Percentiles rank a stretch among this genome's conserved stretches.
Evolutionary conservation across 2,329 filamentous ascomycete genomes (phyloP).

Genomic region (Keithomyces neogunnii): DNA sequence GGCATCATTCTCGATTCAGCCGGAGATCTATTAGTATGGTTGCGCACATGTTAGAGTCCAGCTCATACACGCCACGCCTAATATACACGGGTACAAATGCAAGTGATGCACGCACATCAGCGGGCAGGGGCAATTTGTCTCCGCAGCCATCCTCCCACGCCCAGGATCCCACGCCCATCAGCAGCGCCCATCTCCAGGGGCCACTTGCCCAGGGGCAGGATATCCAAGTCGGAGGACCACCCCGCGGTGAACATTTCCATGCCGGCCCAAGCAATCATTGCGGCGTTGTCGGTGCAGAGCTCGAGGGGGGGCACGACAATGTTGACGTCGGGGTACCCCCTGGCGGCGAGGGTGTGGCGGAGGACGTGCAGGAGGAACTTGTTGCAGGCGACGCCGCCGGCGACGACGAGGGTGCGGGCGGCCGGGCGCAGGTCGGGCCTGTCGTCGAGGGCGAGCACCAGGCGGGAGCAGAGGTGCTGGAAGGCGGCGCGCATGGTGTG

Average conservation of each 20-base stretch:
- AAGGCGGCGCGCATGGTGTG: constrained; percentile 75
- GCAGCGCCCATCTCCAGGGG: constrained; percentile 51
- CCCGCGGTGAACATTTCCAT: constrained; percentile 86
- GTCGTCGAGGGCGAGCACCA: constrained; percentile 56
- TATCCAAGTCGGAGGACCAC: constrained; percentile 53
- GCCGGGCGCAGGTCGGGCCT: constrained; percentile 17
- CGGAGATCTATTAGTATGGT: background rate
- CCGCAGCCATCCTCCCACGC: constrained; percentile 39
- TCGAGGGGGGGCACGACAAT: constrained; percentile 67
- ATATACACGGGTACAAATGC: background rate
- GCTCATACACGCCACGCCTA: background rate
- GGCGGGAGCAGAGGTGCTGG: constrained; percentile 72
- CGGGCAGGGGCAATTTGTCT: constrained; percentile 2
- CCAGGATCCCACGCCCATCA: constrained; percentile 54
- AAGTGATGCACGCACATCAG: no score
- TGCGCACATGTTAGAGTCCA: background rate
- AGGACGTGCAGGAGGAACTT: constrained; percentile 64
- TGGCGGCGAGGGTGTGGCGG: constrained; percentile 47
- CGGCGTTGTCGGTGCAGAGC: constrained; percentile 90
- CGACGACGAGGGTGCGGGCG: constrained; percentile 61
- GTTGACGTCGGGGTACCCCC: constrained; percentile 52
- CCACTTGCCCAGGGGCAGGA: constrained; percentile 61
- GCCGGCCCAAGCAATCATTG: constrained; percentile 94
- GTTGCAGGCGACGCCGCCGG: constrained; percentile 88
- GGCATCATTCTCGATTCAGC: no score